Evolutionary conservation across 2,329 filamentous ascomycete genomes (phyloP).

Genomic region (Fusarium sp.): DNA sequence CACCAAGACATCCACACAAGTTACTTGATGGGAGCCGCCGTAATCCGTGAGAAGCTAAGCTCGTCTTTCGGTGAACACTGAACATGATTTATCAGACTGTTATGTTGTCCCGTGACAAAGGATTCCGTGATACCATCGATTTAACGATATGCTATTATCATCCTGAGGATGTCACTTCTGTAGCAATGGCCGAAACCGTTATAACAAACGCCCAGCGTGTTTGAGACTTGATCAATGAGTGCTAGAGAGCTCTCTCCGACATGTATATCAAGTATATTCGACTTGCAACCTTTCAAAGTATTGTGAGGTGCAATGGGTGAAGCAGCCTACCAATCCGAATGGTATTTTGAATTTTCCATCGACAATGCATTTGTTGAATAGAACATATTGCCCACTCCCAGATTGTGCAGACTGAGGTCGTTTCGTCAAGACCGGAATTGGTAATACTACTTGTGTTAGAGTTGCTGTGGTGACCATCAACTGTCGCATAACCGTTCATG

Average conservation of each 20-base stretch:
- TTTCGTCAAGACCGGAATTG: neutral
- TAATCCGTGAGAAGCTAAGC: too few relatives aligned
- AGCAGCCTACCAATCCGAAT: neutral
- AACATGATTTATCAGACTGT: neutral
- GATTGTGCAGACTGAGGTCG: neutral
- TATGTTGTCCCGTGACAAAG: neutral
- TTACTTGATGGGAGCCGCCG: too few relatives aligned
- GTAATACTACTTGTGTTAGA: neutral
- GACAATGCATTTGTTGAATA: neutral
- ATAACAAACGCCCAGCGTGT: neutral
- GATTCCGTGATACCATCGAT: neutral
- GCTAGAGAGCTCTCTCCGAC: neutral
- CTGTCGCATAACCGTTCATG: neutral
- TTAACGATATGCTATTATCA: neutral
- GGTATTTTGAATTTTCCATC: constrained; percentile 6
- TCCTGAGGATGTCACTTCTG: neutral
- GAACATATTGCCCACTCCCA: neutral
- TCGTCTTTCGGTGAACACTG: too few relatives aligned
- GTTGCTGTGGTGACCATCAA: neutral
- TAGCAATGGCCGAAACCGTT: neutral
- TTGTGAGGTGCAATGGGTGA: neutral
- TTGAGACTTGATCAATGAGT: neutral
- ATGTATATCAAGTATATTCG: too few relatives aligned
- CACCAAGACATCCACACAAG: too few relatives aligned
- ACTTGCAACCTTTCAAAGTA: neutral